Conservation (phyloP, 2,329 filamentous ascomycete species). For the Apiospora rasikravindrae region DNA sequence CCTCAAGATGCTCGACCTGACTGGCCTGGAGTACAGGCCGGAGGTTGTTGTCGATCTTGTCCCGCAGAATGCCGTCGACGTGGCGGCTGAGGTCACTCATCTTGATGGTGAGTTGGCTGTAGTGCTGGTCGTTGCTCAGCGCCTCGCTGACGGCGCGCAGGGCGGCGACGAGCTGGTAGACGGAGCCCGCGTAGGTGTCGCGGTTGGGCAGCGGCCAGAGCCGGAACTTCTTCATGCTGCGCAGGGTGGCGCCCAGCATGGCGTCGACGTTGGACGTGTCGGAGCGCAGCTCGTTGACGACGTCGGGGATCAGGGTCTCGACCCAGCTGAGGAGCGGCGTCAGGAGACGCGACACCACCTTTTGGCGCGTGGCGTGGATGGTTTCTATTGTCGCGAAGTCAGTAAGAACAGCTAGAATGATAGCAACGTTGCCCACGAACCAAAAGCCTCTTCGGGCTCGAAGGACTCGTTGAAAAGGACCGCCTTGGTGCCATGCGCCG, state of each 20-base stretch:
- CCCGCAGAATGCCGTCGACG: slow-evolving; percentile 4
- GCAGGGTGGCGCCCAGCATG: slow-evolving; percentile 25
- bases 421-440: neutral
- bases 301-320: neutral
- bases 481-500: neutral
- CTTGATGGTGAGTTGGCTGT: neutral
- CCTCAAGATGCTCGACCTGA: slow-evolving; percentile 17
- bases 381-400: neutral
- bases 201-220: slow-evolving; percentile 24
- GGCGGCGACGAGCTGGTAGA: neutral
- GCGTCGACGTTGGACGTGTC: slow-evolving; percentile 14
- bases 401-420: neutral
- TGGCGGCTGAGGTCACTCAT: neutral
- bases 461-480: neutral
- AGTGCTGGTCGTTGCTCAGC: slow-evolving; percentile 18
- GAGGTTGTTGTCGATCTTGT: slow-evolving; percentile 19
- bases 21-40: too few relatives aligned
- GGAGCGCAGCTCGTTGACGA: neutral
- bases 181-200: neutral
- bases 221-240: slow-evolving; percentile 14
- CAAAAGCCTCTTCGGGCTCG: neutral
- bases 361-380: neutral
- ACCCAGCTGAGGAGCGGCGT: neutral
- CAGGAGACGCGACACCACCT: neutral
- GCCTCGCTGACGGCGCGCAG: neutral